Base-by-base conservation (phyloP, 108 stramenopile genomes). In the Bacterosira constricta region DNA sequence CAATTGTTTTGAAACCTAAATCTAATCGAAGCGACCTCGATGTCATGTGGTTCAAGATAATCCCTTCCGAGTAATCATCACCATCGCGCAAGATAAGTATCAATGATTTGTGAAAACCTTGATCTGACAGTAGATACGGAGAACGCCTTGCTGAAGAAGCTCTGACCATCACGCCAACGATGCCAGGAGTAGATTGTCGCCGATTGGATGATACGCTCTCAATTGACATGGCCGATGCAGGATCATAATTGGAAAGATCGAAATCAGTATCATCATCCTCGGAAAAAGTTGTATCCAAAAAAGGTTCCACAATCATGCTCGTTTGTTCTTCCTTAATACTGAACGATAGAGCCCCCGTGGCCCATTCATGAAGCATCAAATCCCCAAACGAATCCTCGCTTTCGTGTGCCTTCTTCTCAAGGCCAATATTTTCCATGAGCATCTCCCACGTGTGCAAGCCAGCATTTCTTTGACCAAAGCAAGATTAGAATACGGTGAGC, bases 51-150 rank as follows among this genome's bases (percentile, higher is more conserved):
- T 89, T 85, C 52, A 89, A 45, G 17, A 82, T 63, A 4, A 86
- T 68, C 10, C 88, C 88, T 6, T 83, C 66, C 0, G 86, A 71
- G 39, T 54, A 69, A 11, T 86, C 80, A 9, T 85, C 79, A 20
- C 67, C 71, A 27, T 89, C 88, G 34, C 77, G 82, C 4, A 87
- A 31, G 11, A 87, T 54, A 47, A 89, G 60, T 17, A 90, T 59
- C 17, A 79, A 58, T 11, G 85, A 79, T 53, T 90, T 86, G 75
- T 86, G 86, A 74, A 73, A 82, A 12, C 80, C 79, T 60, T 90
- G 89, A 56, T 83, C 85, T 39, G 72, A 53, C 7, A 87, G 51
- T 15, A 90, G 23, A 55, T 59, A 87, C 15, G 85, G 86, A 13
- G 87, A 83, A 29, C 85, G 84, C 12, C 58, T 66, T 4, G 75